Base-by-base conservation (phyloP, 139 green algal species). In the Klebsormidium nitens region DNA sequence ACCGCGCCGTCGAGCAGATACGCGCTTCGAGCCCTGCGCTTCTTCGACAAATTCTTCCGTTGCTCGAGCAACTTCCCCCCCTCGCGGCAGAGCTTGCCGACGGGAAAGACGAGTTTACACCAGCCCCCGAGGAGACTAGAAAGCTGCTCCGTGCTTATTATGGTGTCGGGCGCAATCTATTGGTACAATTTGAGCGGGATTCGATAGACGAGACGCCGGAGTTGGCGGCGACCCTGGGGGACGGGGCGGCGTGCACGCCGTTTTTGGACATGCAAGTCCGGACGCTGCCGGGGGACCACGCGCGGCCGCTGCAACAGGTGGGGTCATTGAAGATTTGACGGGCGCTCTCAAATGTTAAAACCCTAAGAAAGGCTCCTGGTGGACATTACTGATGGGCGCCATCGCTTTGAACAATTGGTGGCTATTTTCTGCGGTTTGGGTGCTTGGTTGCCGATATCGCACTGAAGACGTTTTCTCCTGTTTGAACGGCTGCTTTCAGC, bases 161-260 rank as follows among this genome's bases (percentile, higher is more conserved):
- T 47, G 35, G 59, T 3, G 82, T 95, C 2, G 62, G 59, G 0
- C 84, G 85, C 36, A 97, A 95, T 77, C 80, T 97, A 57, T 81
- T 96, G 44, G 59, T 97, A 31, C 82, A 85, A 1, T 97, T 97
- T 76, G 70, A 71, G 23, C 71, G 91, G 55, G 92, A 97, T 81
- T 77, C 65, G 35, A 90, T 96, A 5, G 92, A 97, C 60, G 89
- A 96, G 66, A 93, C 85, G 36, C 76, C 86, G 28, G 64, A 76
- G 42, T 81, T 96, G 34, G 85, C 85, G 26, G 61, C 89, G 64
- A 82, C 94, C 68, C 83, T 90, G 64, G 57, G 14, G 3, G 32
- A 8, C 29, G 35, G 39, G 11, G 32, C 52, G 31, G 49, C 47
- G 1, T 50, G 57, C 17, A 46, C 77, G 23, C 42, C 39, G 3